Base-by-base conservation (phyloP, 306 rosid species). In the Glycyrrhiza uralensis region DNA sequence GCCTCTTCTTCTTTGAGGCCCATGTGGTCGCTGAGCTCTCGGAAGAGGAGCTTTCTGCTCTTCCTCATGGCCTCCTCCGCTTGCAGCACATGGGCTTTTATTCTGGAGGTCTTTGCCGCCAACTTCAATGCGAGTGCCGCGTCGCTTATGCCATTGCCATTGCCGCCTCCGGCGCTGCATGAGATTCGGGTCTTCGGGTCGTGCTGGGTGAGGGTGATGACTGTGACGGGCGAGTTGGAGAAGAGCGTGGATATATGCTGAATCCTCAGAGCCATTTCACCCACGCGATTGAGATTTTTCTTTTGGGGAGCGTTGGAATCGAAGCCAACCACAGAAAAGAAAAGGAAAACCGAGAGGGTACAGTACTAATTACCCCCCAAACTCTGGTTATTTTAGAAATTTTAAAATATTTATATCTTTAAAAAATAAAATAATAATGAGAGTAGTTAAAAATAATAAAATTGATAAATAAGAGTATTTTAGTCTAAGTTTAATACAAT, bases 51-150 rank as follows among this genome's bases (percentile, higher is more conserved):
- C 51, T 77, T 80, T 70, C 80, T 79, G 89, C 97, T 87, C 85
- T 87, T 90, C 54, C 55, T 72, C 89, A 93, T 74, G 35, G 93
- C 97, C 26, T 87, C 96, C 57, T 83, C 90, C 14, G 86, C 80
- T 62, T 83, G 81, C 18, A 32, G 5, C 78, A 49, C 49, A 13
- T 79, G 78, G 70, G 77, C 52, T 77, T 74, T 88, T 66, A 85
- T 79, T 58, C 79, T 82, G 4, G 84, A 78, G 4, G 73, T 81
- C 69, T 73, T 87, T 19, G 59, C 63, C 4, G 93, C 84, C 6
- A 90, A 58, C 26, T 85, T 87, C 13, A 89, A 73, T 4, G 98
- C 86, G 0, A 93, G 90, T 19, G 77, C 68, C 2, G 86, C 69
- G 32, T 92, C 91, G 47, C 84, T 75, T 69, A 72, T 22, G 47